A percentile compares a stretch with the other conserved stretches of the same genome.
These are phyloP conservation scores for Boletus sensibilis DNA, from an alignment of 768 basidiomycete genomes.

Conservation along the genomic window DNA sequence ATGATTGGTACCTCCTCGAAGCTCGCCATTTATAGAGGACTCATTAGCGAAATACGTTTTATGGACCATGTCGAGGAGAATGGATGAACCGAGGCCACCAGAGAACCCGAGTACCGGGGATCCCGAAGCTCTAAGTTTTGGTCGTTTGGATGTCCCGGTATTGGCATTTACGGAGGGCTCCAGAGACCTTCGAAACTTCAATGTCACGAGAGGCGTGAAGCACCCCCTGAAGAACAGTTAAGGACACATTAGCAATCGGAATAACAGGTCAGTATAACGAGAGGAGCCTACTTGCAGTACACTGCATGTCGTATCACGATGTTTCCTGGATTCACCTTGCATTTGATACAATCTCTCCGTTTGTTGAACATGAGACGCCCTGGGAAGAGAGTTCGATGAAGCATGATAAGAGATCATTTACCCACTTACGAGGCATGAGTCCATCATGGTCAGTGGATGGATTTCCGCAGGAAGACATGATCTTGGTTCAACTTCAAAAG, in stretches of 20 bases:
- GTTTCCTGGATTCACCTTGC: constrained; percentile 63
- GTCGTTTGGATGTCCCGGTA: constrained; percentile 55
- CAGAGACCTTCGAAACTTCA: constrained; percentile 63
- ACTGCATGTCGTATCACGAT: constrained; percentile 77
- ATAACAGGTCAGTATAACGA: constrained; percentile 8
- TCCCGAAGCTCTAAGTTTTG: constrained; percentile 63
- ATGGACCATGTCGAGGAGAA: constrained; percentile 67
- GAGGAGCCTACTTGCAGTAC: constrained; percentile 70
- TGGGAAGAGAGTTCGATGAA: constrained; percentile 26
- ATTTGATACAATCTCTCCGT: constrained; percentile 68
- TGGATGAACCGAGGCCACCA: constrained; percentile 76
- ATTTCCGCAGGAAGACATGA: constrained; percentile 59
- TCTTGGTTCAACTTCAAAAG: neutral
- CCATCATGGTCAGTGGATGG: constrained; percentile 57
- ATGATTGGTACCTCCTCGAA: constrained; percentile 60
- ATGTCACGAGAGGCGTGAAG: constrained; percentile 59
- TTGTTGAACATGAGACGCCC: constrained; percentile 68
- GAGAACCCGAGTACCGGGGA: constrained; percentile 70
- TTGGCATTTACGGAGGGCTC: constrained; percentile 62
- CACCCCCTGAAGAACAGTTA: constrained; percentile 47
- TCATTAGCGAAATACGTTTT: constrained; percentile 50
- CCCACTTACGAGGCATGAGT: constrained; percentile 63
- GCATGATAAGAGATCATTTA: neutral
- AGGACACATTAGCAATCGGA: neutral
- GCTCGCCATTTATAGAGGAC: constrained; percentile 28